These are phyloP conservation scores for Fusarium marasasianum DNA, from an alignment of 2,329 filamentous ascomycete species.

Conservation along the genomic window DNA sequence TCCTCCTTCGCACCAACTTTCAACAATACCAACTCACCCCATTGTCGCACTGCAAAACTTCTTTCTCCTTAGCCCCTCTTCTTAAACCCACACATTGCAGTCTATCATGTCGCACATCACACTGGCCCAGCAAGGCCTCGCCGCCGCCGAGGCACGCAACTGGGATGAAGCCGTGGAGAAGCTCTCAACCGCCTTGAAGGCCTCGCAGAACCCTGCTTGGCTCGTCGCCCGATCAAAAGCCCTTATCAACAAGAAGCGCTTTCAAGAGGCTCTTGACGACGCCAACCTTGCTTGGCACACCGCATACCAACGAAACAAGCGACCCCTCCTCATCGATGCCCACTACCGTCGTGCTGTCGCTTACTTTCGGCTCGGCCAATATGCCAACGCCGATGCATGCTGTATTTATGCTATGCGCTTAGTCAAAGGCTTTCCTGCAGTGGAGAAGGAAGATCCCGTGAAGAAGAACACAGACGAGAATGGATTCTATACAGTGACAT, in stretches of 20 bases:
- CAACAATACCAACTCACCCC: neutral
- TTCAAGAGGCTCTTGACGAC: slow-evolving; percentile 73
- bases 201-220: slow-evolving; percentile 77
- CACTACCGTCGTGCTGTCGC: slow-evolving; percentile 83
- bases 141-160: slow-evolving; percentile 69
- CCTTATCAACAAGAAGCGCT: slow-evolving; percentile 71
- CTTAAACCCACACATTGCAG: neutral
- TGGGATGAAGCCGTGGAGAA: slow-evolving; percentile 74
- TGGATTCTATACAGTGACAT: slow-evolving; percentile 59
- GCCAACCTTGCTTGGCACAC: slow-evolving; percentile 72
- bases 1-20: neutral
- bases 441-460: slow-evolving; percentile 47
- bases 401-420: slow-evolving; percentile 66
- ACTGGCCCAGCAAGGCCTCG: slow-evolving; percentile 69
- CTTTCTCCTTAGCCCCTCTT: neutral
- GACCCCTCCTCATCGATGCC: slow-evolving; percentile 80
- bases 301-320: slow-evolving; percentile 74
- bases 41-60: neutral
- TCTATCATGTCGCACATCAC: slow-evolving; percentile 61
- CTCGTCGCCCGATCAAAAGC: slow-evolving; percentile 84
- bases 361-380: slow-evolving; percentile 74
- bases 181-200: slow-evolving; percentile 73
- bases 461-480: slow-evolving; percentile 50
- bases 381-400: slow-evolving; percentile 79
- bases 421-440: slow-evolving; percentile 45